phyloP scores from a whole-genome alignment of 1,139 yeast species.

The Zygosaccharomyces sapae region DNA sequence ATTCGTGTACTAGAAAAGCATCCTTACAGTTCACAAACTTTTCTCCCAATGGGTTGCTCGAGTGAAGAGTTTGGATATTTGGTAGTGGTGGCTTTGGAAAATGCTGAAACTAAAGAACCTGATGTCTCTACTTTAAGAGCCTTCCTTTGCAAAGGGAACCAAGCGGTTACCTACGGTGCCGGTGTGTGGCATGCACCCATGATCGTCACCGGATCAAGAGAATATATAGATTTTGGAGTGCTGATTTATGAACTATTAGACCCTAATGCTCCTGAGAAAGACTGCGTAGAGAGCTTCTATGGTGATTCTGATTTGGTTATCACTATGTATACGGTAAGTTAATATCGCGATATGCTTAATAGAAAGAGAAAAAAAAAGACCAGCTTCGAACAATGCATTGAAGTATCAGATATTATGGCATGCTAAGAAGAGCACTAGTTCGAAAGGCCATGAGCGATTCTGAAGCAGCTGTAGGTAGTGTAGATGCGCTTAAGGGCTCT shows the following conservation, averaged over 20 bases:
- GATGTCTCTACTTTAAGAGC: constrained; percentile 59
- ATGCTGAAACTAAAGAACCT: constrained; percentile 47
- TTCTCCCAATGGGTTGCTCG: constrained; percentile 74
- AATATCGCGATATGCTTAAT: neutral
- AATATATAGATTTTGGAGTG: constrained; percentile 75
- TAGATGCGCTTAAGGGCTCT: neutral
- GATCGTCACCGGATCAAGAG: constrained; percentile 56
- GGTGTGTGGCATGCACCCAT: constrained; percentile 89
- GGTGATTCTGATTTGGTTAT: constrained; percentile 29
- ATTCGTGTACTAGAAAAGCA: constrained; percentile 82
- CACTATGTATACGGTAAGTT: neutral
- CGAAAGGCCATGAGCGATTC: constrained; percentile 7
- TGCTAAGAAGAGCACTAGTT: neutral
- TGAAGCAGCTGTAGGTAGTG: constrained; percentile 3
- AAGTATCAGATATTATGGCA: no score
- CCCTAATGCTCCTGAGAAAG: constrained; percentile 72
- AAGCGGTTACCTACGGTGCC: constrained; percentile 81
- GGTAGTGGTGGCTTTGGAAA: constrained; percentile 74
- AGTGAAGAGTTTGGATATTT: constrained; percentile 50
- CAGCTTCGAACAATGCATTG: neutral
- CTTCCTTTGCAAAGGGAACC: constrained; percentile 74
- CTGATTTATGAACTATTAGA: constrained; percentile 57
- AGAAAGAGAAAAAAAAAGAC: neutral
- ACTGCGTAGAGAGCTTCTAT: constrained; percentile 74
- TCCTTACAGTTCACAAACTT: constrained; percentile 87